phyloP scores from a whole-genome alignment of 345 rosid species.

The Citrus trifoliata region DNA sequence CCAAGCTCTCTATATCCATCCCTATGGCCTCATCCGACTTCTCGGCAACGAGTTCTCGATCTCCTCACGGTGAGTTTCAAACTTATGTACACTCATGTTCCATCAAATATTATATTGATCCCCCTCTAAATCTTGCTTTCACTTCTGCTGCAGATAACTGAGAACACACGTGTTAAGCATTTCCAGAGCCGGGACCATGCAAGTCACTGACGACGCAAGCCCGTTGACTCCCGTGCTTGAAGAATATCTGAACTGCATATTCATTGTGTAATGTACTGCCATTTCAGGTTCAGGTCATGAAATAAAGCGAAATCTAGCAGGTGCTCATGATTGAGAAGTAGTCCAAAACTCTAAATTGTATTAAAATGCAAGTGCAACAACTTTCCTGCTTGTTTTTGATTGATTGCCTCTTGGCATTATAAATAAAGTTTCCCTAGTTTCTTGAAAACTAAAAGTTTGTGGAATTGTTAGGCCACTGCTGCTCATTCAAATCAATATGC shows the following conservation, averaged over 20 bases:
- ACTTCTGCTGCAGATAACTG: conserved; percentile 27
- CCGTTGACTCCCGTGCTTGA: background rate
- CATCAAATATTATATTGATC: background rate
- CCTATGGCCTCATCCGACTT: conserved; percentile 46
- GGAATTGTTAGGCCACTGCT: background rate
- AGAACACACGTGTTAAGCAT: background rate
- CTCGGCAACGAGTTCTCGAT: conserved; percentile 35
- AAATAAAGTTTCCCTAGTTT: background rate
- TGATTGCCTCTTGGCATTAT: background rate
- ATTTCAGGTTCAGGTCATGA: conserved; percentile 11
- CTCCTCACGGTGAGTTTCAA: conserved; percentile 38
- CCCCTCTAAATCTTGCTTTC: conserved; percentile 1
- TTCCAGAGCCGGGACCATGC: background rate
- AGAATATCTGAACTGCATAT: background rate
- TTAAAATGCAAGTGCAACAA: conserved; percentile 6
- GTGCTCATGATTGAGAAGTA: background rate
- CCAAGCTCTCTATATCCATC: conserved; percentile 55
- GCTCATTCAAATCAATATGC: background rate
- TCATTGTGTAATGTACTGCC: conserved; percentile 11
- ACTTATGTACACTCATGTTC: background rate
- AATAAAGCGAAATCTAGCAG: conserved; percentile 12
- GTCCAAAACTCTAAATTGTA: conserved; percentile 3
- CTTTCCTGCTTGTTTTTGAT: background rate
- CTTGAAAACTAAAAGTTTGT: background rate
- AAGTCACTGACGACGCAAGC: background rate